Evolutionary conservation across 345 rosid species (phyloP), one percentile per base, ranked within the genome.

Genomic region (Corymbia maculata): DNA sequence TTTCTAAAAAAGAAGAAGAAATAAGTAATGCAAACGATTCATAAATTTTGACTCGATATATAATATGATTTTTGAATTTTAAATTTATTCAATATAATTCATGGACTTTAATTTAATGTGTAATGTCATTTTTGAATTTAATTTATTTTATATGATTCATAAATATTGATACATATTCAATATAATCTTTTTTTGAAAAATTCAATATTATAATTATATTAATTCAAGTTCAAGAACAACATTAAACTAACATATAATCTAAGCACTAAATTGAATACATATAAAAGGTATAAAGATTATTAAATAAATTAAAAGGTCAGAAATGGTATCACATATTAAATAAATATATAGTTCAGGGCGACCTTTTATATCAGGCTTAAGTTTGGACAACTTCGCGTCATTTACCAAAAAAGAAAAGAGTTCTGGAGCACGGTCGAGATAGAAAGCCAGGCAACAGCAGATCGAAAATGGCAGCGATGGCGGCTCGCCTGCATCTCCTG

Each of bases 401-500:
- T 53, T 53, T 53, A 21, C 59, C 13, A 21, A 21, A 53, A 50
- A 53, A 53, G 0, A 70, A 70, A 17, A 3, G 47, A 5, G 84
- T 75, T 42, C 8, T 21, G 84, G 3, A 19, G 82, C 28, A 19
- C 49, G 1, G 28, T 42, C 82, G 26, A 42, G 84, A 75, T 19
- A 75, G 84, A 49, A 42, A 75, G 49, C 26, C 3, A 75, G 19
- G 84, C 84, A 5, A 75, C 49, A 26, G 44, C 45, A 10, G 86
- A 52, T 12, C 24, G n/a, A 45, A 88, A 61, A 94, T 94, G 97
- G 92, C 93, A 85, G 91, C 92, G 79, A 75, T 90, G 22, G 87
- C 93, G 17, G 88, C 93, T 55, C 94, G 94, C 7, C 91, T 93
- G 90, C 95, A 94, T 52, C 91, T 93, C 85, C 90, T 92, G 28